Conservation (phyloP, 2,329 filamentous ascomycete species). For the Penicillium sp. region DNA sequence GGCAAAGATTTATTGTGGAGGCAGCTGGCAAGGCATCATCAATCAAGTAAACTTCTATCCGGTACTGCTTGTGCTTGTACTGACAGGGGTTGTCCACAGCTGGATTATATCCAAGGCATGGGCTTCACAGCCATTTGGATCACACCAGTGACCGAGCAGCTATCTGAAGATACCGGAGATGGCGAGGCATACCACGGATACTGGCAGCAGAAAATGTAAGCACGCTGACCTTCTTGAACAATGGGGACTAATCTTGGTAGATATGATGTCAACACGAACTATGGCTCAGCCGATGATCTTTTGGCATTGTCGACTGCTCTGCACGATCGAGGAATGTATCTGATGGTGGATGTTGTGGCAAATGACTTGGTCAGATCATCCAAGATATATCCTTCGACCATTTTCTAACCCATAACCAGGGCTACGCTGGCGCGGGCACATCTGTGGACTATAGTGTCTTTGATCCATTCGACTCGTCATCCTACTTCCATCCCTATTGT, state of each 20-base stretch:
- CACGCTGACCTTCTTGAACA: background rate
- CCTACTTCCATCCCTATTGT: constrained; percentile 64
- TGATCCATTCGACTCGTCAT: constrained; percentile 55
- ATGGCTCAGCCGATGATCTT: constrained; percentile 61
- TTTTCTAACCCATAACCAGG: constrained; percentile 24
- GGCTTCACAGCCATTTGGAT: constrained; percentile 54
- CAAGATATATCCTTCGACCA: background rate
- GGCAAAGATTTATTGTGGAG: constrained; percentile 44
- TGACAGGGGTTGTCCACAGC: constrained; percentile 20
- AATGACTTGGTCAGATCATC: constrained; percentile 17
- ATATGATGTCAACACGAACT: constrained; percentile 57
- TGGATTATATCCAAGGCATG: constrained; percentile 52
- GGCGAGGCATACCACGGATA: constrained; percentile 51
- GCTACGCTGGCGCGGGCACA: constrained; percentile 47
- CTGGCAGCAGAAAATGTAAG: constrained; percentile 50
- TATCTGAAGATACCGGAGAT: constrained; percentile 36
- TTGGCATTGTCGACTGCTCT: constrained; percentile 56
- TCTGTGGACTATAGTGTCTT: constrained; percentile 56
- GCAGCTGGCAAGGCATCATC: constrained; percentile 49
- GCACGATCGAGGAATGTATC: constrained; percentile 58
- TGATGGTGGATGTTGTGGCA: constrained; percentile 61
- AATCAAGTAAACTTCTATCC: constrained; percentile 28
- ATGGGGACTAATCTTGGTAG: constrained; percentile 10
- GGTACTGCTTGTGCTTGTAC: background rate
- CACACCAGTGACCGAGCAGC: constrained; percentile 45